Base-by-base conservation (phyloP, 306 rosid species). In the Pyrus betulifolia region DNA sequence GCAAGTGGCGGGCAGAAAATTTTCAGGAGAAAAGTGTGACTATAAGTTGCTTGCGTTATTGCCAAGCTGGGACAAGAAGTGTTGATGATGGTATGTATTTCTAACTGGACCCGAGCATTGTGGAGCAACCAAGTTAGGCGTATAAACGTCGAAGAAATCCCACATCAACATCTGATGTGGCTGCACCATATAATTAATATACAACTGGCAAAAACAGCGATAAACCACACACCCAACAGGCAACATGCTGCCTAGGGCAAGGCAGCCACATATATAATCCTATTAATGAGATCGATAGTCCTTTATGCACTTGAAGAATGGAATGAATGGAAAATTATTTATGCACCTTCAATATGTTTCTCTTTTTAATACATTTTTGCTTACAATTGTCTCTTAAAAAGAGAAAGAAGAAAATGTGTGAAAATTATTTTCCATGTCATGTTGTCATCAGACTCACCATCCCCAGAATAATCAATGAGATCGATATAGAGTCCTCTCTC, bases 101-200 rank as follows among this genome's bases (percentile, higher is more conserved):
- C 59, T 46, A 38, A 65, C 15, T 79, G 74, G 74, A 52, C 61
- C 69, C 78, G 28, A 17, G 62, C n/a, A 25, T 67, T 44, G 22
- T 65, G 74, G 69, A 79, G 42, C 61, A 31, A 57, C 49, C 63
- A 66, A 79, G 69, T 79, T 72, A 72, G 54, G 38, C 58, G 31
- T 23, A 58, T 11, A 58, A 8, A 73, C 19, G 77, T 55, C 52
- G 23, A 65, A 52, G 31, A 8, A 45, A 46, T n/a, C 35, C 57
- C 74, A 25, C 40, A 30, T 70, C 74, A 69, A 25, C 60, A 23
- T 28, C 60, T 46, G 27, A 49, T 27, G 74, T 70, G 44, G 60
- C 59, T 30, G 23, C 57, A 46, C 35, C 22, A 69, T 44, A 44
- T 27, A 52, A 9, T 58, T 61, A 52, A 9, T 58, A 22, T n/a